Base-by-base conservation (phyloP, 2,329 filamentous ascomycete genomes). In the Fonsecaea pedrosoi region DNA sequence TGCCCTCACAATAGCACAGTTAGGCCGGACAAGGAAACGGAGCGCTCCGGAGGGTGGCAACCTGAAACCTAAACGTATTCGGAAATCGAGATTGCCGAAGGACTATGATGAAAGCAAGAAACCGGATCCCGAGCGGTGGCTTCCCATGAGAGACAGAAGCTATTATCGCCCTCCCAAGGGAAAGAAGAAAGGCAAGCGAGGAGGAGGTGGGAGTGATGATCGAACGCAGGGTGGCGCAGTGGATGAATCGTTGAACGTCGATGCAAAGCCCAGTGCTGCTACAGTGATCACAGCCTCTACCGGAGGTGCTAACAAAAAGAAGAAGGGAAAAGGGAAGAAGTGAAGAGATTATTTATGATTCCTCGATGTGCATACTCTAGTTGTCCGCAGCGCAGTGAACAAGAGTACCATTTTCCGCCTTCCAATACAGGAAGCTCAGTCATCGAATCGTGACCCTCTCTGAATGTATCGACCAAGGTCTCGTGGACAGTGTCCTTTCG, bases 91-190 rank as follows among this genome's bases (percentile, higher is more conserved):
- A 54, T 73, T 83, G 21, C 81, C 82, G 8, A 83, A 83, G 74
- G 79, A 83, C 64, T 82, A 79, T 64, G 71, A 73, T 74, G 86
- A 91, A 60, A 87, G 85, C 73, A 96, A 93, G 83, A 89, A 88
- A 71, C 86, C 92, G 38, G 95, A 99, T 78, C 89, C 92, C 0
- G 95, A 99, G 80, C 86, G 95, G 69, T 99, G 95, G 95, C 80
- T 99, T 67, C 94, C 95, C 12, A 83, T 98, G 74, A 89, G 91
- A 60, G 95, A 99, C 77, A 86, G 95, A 65, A 95, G 91, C 73
- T 91, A 88, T 48, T 99, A 97, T 79, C 84, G 91, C 56, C 93
- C 94, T 7, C 74, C 74, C 2, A 97, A 95, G 82, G 93, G 93
- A 5, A 93, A 91, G 82, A 93, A 91, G 82, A 96, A 97, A 84